Evolutionary conservation across 148 eudicot species (phyloP), one percentile per base, ranked within the genome.

Genomic region (Dianthus caryophyllus): DNA sequence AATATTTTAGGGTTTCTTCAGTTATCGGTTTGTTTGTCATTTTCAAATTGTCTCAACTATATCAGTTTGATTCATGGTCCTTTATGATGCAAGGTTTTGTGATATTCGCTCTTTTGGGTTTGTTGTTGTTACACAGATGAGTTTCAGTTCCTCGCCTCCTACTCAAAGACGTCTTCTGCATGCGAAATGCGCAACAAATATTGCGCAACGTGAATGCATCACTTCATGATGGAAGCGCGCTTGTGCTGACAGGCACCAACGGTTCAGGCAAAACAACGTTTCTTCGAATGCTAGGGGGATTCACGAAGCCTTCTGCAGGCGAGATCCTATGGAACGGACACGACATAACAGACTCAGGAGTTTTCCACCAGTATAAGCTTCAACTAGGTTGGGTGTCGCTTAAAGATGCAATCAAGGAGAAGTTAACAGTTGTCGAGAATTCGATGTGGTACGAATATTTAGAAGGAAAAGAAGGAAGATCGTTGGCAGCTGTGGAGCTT

Each of bases 131-230:
- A n/a, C n/a, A n/a, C 33, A 73, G 65, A 85, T 87, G 93, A 60
- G 69, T 63, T 61, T 84, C 20, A 86, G 89, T 89, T 44, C 96
- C 98, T 3, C 89, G 96, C n/a, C 73, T 93, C 52, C 91, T 87
- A 71, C 88, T 93, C 36, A 80, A 85, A 78, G 79, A 93, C 18
- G 96, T 89, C 7, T 81, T 96, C 24, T 93, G 98, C 82, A 93
- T 93, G 96, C 78, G 96, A 75, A 93, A 93, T 65, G 91, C 92
- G 36, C 98, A 93, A 71, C 98, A n/a, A n/a, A n/a, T n/a, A n/a
- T n/a, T n/a, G n/a, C n/a, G n/a, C n/a, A n/a, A n/a, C n/a, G 84
- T 90, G 57, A 93, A 93, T 60, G 82, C 71, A 21, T 82, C 98
- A 14, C 18, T 93, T 63, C 95, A 93, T 61, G 91, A 93, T 51